Evolutionary conservation across 176 grass and related monocot species (phyloP), one percentile per base, ranked within the genome.

Genomic region (Puccinellia tenuiflora): DNA sequence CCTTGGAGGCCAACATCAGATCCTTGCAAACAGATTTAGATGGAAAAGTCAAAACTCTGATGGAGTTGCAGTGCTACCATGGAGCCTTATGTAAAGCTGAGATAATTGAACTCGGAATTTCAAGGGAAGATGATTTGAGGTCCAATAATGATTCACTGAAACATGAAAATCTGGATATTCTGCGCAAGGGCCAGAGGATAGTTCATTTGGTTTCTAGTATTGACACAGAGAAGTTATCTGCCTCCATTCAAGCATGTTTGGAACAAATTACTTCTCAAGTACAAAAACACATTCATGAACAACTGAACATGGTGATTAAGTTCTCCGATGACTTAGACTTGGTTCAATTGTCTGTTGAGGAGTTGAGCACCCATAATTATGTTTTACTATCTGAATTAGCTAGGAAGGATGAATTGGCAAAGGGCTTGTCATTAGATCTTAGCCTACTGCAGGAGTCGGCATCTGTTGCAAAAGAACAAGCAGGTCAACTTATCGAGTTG

Each of bases 341-440:
- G 30, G 69, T 95, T 61, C 76, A 95, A 64, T 65, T 63, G 50
- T 88, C 84, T 73, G 76, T 93, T 30, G 77, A 92, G 42, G 81
- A 81, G 45, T 65, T 98, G 75, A 86, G 77, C 33, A 78, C 72
- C 67, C 84, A 85, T 35, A 95, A 88, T 84, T 91, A 56, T 56
- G 48, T 72, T 75, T 78, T 98, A 21, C 68, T 83, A 9, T 95
- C 90, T 68, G 96, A 98, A 87, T 75, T 98, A 88, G 86, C 75
- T 8, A 87, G 91, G 77, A 92, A 91, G 85, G 92, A 95, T 75
- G 90, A 98, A 79, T 77, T 98, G 73, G 73, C 79, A 71, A 92
- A 90, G 74, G 96, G 92, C 28, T 79, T 95, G 37, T 91, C 88
- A 51, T 95, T 98, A 90, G 96, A 98, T 93, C 87, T 98, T 69